phyloP scores from a whole-genome alignment of 805 yeast genomes.

The Teunomyces kruisii region DNA sequence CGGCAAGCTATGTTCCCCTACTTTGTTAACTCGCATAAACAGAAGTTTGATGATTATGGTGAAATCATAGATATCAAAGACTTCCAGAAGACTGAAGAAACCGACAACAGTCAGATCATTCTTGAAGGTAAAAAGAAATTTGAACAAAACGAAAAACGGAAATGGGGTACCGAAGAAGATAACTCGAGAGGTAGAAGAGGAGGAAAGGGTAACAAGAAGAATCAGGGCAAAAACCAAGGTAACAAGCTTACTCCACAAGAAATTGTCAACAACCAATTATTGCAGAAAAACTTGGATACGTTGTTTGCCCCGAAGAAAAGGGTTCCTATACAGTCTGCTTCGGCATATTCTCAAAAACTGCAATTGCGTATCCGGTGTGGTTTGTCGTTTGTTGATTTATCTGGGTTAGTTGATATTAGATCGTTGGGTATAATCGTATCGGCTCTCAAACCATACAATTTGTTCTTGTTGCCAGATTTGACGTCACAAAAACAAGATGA shows the following conservation, averaged over 20 bases:
- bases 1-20: slow-evolving; percentile 77
- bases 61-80: slow-evolving; percentile 65
- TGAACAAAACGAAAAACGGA: slow-evolving; percentile 29
- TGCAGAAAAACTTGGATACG: slow-evolving; percentile 47
- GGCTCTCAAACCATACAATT: slow-evolving; percentile 71
- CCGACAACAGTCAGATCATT: slow-evolving; percentile 32
- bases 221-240: slow-evolving; percentile 16
- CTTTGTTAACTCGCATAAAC: slow-evolving; percentile 45
- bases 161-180: slow-evolving; percentile 24
- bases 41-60: slow-evolving; percentile 86
- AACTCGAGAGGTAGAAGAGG: slow-evolving; percentile 5
- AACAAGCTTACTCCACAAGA: slow-evolving; percentile 44
- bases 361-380: slow-evolving; percentile 64
- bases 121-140: slow-evolving; percentile 39
- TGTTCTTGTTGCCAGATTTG: slow-evolving; percentile 56
- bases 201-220: slow-evolving; percentile 16
- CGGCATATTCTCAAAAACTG: slow-evolving; percentile 18
- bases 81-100: slow-evolving; percentile 57
- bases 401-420: slow-evolving; percentile 81
- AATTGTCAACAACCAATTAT: slow-evolving; percentile 37
- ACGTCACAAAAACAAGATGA: slow-evolving; percentile 20
- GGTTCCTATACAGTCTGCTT: slow-evolving; percentile 20
- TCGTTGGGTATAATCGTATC: slow-evolving; percentile 79
- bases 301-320: slow-evolving; percentile 53
- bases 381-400: slow-evolving; percentile 72